Evolutionary conservation across 2,329 filamentous ascomycete genomes (phyloP), one percentile per base, ranked within the genome.

Genomic region (Graphilbum ipis-grandicollis): DNA sequence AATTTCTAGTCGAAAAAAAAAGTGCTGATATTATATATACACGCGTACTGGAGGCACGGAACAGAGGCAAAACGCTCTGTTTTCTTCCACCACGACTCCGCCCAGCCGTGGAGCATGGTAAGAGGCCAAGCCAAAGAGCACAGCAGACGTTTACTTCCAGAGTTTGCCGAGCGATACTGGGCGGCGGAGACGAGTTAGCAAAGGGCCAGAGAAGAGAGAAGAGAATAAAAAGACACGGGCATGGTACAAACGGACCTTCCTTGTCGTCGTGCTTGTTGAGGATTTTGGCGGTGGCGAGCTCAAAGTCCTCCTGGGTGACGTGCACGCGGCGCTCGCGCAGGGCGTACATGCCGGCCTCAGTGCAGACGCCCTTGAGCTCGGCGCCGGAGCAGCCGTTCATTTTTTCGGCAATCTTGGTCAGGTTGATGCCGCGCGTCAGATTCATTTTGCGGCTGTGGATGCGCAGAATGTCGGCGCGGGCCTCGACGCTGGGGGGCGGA

Each of bases 251-350:
- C 43, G 26, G 14, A 45, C 43, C 81, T 57, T 93, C 86, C 71
- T 96, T 96, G 60, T 98, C 90, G 53, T 96, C 90, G 57, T 96
- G 90, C 71, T 94, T 96, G 74, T 98, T 96, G 56, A 98, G 71
- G 42, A 98, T 88, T 80, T 98, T 98, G 55, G 90, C 90, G 7
- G 90, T 98, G 25, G 90, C 90, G 44, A 98, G 70, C 57, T 98
- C 90, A 56, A 98, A 98, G 60, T 98, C 90, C 61, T 98, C 90
- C 58, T 98, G 90, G 28, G 90, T 98, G 47, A 98, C 90, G 57
- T 98, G 90, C 41, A 98, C 88, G 60, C 90, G 77, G 54, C 90
- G 71, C 64, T 98, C 90, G 48, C 90, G 77, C 45, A 98, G 68
- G 13, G 90, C 90, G 54, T 90, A 98, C 90, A 98, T 98, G 50